These are phyloP conservation scores for Bretschneidera sinensis DNA, from an alignment of 345 rosid species.

Conservation along the genomic window DNA sequence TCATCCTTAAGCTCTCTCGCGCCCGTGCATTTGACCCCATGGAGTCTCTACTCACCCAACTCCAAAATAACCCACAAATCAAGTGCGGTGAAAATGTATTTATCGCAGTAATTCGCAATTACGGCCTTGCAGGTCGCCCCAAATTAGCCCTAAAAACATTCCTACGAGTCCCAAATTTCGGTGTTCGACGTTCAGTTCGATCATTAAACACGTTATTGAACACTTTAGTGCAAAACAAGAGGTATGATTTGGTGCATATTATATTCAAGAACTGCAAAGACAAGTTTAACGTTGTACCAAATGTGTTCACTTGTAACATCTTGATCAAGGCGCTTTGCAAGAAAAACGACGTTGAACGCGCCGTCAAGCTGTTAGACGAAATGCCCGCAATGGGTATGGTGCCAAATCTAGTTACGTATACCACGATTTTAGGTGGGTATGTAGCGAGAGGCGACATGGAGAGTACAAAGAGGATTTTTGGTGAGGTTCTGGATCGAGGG, in stretches of 20 bases:
- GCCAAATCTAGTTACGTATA: constrained; percentile 68
- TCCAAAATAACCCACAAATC: constrained; percentile 32
- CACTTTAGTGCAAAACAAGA: constrained; percentile 62
- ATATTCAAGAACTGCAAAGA: constrained; percentile 48
- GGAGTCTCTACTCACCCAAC: constrained; percentile 57
- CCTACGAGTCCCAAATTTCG: constrained; percentile 47
- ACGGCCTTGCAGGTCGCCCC: constrained; percentile 71
- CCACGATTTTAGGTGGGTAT: constrained; percentile 71
- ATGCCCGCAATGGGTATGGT: constrained; percentile 80
- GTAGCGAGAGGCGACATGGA: constrained; percentile 66
- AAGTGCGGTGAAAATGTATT: constrained; percentile 74
- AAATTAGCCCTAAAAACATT: constrained; percentile 49
- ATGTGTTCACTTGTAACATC: constrained; percentile 70
- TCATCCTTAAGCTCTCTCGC: constrained; percentile 72
- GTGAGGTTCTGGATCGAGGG: constrained; percentile 62
- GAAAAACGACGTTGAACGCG: constrained; percentile 55
- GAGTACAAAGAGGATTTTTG: constrained; percentile 53
- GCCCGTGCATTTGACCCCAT: constrained; percentile 71
- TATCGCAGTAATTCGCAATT: constrained; percentile 60
- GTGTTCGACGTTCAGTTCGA: constrained; percentile 61
- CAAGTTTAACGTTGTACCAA: constrained; percentile 55
- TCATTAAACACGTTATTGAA: constrained; percentile 78
- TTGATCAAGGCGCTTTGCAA: constrained; percentile 64
- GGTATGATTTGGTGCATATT: constrained; percentile 48
- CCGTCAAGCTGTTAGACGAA: constrained; percentile 62